Conservation (phyloP, 2,329 filamentous ascomycete species). For the Pestalotiopsis sp. region DNA sequence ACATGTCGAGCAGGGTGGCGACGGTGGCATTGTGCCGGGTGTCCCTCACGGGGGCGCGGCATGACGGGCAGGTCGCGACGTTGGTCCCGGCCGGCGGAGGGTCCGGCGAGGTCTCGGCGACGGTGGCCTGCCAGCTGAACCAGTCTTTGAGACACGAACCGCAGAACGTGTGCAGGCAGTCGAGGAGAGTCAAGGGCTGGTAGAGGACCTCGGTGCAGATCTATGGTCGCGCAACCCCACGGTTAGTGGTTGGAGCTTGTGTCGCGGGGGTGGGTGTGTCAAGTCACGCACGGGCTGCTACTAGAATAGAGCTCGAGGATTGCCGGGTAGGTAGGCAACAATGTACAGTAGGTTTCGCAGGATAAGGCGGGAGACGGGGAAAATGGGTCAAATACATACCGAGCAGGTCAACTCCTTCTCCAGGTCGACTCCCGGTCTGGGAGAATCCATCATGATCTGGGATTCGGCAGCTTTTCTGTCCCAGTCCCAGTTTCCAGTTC, state of each 20-base stretch:
- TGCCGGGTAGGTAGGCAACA: conserved; percentile 2
- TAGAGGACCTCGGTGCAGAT: conserved; percentile 96
- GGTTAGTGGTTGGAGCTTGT: conserved; percentile 10
- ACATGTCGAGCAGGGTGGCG: conserved; percentile 87
- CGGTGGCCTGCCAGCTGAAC: conserved; percentile 79
- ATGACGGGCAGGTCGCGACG: conserved; percentile 88
- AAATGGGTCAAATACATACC: conserved; percentile 57
- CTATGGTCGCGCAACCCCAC: conserved; percentile 45
- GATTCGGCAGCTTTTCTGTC: background rate
- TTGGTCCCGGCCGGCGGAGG: conserved; percentile 49
- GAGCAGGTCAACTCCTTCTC: conserved; percentile 96
- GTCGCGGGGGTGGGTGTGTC: background rate
- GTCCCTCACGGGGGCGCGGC: conserved; percentile 81
- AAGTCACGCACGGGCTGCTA: background rate
- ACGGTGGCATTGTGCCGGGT: conserved; percentile 91
- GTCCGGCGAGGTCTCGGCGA: conserved; percentile 52
- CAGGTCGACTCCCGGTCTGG: conserved; percentile 64
- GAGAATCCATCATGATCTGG: conserved; percentile 47
- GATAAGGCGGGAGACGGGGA: conserved; percentile 13
- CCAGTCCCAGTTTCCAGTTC: background rate
- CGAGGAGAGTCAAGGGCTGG: conserved; percentile 86
- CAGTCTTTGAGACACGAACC: conserved; percentile 94
- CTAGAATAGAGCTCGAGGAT: conserved; percentile 4
- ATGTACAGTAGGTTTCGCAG: conserved; percentile 10
- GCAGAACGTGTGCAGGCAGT: conserved; percentile 95